Evolutionary conservation across 176 grass and related monocot species (phyloP), one percentile per base, ranked within the genome.

Genomic region (Paspalum notatum): DNA sequence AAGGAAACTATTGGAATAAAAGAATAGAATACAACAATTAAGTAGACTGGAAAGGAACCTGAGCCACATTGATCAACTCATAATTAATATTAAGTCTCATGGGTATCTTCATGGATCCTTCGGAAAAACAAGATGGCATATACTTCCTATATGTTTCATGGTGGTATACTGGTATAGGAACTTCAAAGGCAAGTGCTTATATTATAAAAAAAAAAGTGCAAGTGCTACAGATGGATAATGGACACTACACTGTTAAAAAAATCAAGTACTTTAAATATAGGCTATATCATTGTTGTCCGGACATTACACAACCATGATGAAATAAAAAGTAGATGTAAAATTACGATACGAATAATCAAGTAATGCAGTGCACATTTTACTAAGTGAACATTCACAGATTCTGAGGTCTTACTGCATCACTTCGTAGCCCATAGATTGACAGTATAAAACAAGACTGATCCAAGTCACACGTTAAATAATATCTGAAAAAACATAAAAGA

Each of bases 381-480:
- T 71, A 56, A 7, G 66, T 66, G 46, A 54, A 27, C 3, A 56
- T 25, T 12, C 65, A 54, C 9, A 22, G 57, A 39, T 49, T 73
- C 49, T 43, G 61, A n/a, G 74, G 85, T 84, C 92, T 94, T 94
- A 94, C 92, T 37, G 83, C 89, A 61, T 91, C 86, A 75, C 43
- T 71, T 26, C 62, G 83, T 71, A 94, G 76, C 53, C 92, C 92
- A 79, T 91, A 91, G 16, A 94, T 67, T 24, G 92, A 94, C 24
- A 94, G 71, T 86, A 89, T 77, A 67, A 91, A 91, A 89, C 69
- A 91, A 49, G 89, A 84, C 37, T 75, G 80, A 60, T 91, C 86
- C 77, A 80, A 40, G 81, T 91, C 92, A 40, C 89, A 94, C 75
- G 73, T 20, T 65, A 91, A 77, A 78, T 94, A 94, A 76, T 91